Evolutionary conservation across 805 yeast species (phyloP), one percentile per base, ranked within the genome.

Genomic region (Priceomyces haplophilus): DNA sequence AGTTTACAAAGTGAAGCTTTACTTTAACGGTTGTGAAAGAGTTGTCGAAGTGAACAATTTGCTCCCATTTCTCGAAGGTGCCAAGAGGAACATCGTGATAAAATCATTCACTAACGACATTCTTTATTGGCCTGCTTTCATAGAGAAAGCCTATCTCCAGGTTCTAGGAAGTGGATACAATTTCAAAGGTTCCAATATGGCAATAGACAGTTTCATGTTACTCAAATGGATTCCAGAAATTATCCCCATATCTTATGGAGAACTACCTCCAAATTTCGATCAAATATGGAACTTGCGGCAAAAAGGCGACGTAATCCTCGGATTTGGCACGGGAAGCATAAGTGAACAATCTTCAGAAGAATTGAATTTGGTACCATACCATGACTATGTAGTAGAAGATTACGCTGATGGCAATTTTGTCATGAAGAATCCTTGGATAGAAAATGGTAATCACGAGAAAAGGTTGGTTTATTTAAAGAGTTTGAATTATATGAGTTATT

Each of bases 171-270:
- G 67, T 2, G 84, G 88, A 3, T 83, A 83, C 51, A 66, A 67
- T n/a, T 76, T 80, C 37, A 53, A 58, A 1, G 97, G 97, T 0
- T 87, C 96, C 0, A 87, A 88, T 56, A 78, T 86, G 54, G 84
- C 85, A 2, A 65, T 73, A 11, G 96, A 86, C 53, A 75, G 85
- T 0, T 86, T 65, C 51, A 61, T 79, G 33, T 50, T 89, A 2
- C 69, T 81, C 2, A 88, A 90, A 1, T 88, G 85, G 82, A 57
- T 83, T 5, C 96, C 96, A 0, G 89, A 86, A 45, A 56, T 65
- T 1, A 56, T 67, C 7, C 53, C 65, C 7, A 58, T 75, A 3
- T 56, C 63, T 12, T 50, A 61, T 66, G 81, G 72, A 43, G 59
- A 19, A 34, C 45, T 45, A 11, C 79, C 44, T 44, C 49, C 42